Conservation (phyloP, 2,329 filamentous ascomycete genomes). For the Lasiodiplodia gonubiensis region DNA sequence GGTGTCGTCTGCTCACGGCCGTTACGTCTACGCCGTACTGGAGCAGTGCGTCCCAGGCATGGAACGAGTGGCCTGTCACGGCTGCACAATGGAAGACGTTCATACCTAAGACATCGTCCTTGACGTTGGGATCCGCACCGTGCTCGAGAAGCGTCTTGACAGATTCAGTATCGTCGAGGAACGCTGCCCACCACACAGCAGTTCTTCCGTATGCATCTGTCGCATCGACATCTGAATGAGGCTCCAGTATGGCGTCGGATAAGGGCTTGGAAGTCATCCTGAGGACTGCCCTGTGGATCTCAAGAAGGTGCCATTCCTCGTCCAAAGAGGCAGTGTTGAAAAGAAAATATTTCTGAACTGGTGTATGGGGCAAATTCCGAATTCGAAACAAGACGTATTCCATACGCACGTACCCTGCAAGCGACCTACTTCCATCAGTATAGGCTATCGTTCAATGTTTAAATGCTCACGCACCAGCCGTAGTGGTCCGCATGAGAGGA, state of each 20-base stretch:
- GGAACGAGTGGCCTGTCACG: not conserved
- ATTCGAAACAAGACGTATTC: not conserved
- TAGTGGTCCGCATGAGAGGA: not conserved
- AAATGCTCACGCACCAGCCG: not conserved
- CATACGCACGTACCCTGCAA: not conserved
- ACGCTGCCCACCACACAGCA: conserved; percentile 6
- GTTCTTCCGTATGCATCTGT: conserved; percentile 1
- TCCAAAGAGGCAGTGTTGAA: not conserved
- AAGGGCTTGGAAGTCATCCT: not conserved
- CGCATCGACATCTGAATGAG: not conserved
- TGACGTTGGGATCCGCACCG: conserved; percentile 10
- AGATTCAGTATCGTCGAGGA: not conserved
- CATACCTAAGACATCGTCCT: not conserved
- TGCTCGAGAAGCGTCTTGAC: not conserved
- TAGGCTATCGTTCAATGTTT: not conserved
- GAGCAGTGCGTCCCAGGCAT: not conserved
- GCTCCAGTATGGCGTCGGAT: not conserved
- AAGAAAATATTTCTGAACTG: not conserved
- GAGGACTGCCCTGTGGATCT: not conserved
- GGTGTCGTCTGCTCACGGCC: not conserved
- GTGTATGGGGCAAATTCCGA: not conserved
- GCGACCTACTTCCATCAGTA: not conserved
- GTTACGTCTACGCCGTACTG: not conserved
- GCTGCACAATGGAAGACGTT: not conserved
- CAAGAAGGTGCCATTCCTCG: not conserved